Evolutionary conservation across 208 protist species (phyloP).

Genomic region (Endotrypanum monterogeii): DNA sequence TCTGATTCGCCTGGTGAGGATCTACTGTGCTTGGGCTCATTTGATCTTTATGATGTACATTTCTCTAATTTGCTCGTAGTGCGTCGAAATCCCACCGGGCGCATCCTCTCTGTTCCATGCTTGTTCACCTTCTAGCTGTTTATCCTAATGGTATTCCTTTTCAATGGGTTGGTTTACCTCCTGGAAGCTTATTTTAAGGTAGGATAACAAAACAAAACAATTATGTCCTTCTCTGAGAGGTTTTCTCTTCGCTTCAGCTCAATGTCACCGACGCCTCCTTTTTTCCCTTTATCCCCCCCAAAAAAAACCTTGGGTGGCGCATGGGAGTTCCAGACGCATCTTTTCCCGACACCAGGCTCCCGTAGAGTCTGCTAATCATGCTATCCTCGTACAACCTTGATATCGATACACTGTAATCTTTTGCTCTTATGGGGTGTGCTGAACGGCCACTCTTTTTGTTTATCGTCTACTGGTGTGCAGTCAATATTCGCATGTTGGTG

Average conservation of each 20-base stretch:
- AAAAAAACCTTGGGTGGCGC: not conserved
- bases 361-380: not conserved
- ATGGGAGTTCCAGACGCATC: not conserved
- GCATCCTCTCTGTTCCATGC: not conserved
- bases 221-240: not conserved
- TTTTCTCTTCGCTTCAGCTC: not conserved
- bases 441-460: not conserved
- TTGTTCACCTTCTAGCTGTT: not conserved
- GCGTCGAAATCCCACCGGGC: not conserved
- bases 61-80: not conserved
- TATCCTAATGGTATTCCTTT: not conserved
- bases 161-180: not conserved
- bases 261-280: not conserved
- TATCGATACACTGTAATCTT: not conserved
- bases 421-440: not conserved
- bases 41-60: conserved; percentile 5
- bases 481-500: not conserved
- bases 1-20: not conserved
- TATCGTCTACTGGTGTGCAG: not conserved
- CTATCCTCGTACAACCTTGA: not conserved
- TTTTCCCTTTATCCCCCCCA: not conserved
- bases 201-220: not conserved
- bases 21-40: not conserved
- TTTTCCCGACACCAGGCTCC: not conserved
- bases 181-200: not conserved